phyloP scores from a whole-genome alignment of 2,329 filamentous ascomycete genomes.

The Aspergillus floridensis region DNA sequence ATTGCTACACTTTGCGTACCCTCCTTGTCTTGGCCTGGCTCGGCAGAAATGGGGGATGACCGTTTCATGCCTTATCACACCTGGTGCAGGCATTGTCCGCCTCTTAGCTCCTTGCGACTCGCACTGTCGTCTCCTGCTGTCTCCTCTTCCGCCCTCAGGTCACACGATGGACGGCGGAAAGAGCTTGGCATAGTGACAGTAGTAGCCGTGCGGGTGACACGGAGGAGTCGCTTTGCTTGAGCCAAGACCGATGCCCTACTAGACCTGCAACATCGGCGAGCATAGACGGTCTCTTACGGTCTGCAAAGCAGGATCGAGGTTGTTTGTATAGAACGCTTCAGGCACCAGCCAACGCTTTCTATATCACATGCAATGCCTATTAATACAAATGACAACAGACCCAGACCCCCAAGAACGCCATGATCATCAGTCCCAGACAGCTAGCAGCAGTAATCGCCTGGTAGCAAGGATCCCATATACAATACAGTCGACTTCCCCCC shows the following conservation, averaged over 20 bases:
- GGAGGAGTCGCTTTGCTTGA: not conserved
- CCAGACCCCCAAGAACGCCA: conserved; percentile 25
- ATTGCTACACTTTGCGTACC: not conserved
- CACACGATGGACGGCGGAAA: not conserved
- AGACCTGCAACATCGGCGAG: not conserved
- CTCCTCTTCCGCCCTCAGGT: not conserved
- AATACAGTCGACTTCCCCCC: conserved; percentile 9
- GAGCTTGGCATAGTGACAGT: not conserved
- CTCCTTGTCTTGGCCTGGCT: conserved; percentile 6
- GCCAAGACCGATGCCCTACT: not conserved
- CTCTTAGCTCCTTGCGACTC: not conserved
- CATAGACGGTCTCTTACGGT: not conserved
- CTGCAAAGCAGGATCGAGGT: not conserved
- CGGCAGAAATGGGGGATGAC: not conserved
- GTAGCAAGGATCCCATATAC: conserved; percentile 14
- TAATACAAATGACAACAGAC: conserved; percentile 26
- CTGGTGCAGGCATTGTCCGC: not conserved
- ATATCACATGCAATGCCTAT: conserved; percentile 26
- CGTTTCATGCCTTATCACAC: not conserved
- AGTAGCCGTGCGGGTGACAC: not conserved
- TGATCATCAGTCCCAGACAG: conserved; percentile 18
- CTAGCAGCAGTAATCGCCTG: conserved; percentile 11
- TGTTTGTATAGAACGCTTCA: conserved; percentile 11
- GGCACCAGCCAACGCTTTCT: conserved; percentile 22
- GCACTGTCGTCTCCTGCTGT: not conserved